Base-by-base conservation (phyloP, 1,284 basidiomycete genomes). In the Ceratobasidium sp. region DNA sequence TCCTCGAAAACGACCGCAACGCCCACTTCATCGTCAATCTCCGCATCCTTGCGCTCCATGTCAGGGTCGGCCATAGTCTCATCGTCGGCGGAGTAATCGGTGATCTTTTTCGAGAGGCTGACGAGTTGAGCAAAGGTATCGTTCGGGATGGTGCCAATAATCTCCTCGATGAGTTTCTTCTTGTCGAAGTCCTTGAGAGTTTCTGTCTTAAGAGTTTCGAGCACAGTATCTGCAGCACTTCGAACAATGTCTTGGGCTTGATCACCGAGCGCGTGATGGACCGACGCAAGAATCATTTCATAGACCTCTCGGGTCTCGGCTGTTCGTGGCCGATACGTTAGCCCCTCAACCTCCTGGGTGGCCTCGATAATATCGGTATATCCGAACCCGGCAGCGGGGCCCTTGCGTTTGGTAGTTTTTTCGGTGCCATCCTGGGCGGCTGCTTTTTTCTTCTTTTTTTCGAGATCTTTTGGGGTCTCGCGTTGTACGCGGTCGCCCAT, bases 1-100 rank as follows among this genome's bases (percentile, higher is more conserved):
- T 98, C 95, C 73, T 97, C 96, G 72, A 98, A 98, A 9, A 96
- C 89, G 4, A 98, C 95, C 0, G 94, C 95, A 1, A 98, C 95
- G 25, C 95, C 95, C 69, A 91, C 87, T 74, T 97, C 95, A 62
- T 95, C 93, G 72, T 95, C 93, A 72, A 93, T 94, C 74, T 91
- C 89, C 0, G 86, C 89, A 39, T 90, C 90, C 76, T 88, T 88
- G 58, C 83, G 80, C 76, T 91, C 90, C 79, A 84, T 82, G 73
- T 91, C 90, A 0, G 89, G 87, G 75, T 90, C 89, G 0, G 79
- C 84, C 78, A 85, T 83, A 13, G 82, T 79, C 76, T 93, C 92
- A 71, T 95, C 93, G 75, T 96, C 93, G 1, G 87, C 90, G 47
- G 88, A 88, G 72, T 95, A 99, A 78, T 99, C 97, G 1, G 95